Conservation (phyloP, 78 protist species). For the Dictyostelium firmibasis region DNA sequence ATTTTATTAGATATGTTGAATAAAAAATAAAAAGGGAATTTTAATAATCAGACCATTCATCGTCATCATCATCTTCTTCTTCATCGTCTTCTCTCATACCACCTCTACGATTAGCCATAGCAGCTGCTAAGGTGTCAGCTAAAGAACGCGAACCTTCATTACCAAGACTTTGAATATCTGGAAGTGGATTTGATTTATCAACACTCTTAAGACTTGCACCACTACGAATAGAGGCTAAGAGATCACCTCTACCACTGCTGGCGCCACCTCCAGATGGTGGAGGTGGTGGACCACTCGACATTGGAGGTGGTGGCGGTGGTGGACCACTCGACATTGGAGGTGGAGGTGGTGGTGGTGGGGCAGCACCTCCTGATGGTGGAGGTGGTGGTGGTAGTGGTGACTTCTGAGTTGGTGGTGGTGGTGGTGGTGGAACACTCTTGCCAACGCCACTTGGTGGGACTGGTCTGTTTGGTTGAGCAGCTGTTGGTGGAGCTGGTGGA, state of each 20-base stretch:
- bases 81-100: conserved; percentile 75
- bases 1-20: background rate
- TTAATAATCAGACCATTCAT: conserved; percentile 70
- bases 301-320: conserved; percentile 76
- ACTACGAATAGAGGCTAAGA: conserved; percentile 60
- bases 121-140: conserved; percentile 69
- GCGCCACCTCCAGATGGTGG: conserved; percentile 58
- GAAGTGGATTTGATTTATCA: conserved; percentile 34
- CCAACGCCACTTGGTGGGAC: too few species aligned
- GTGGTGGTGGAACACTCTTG: conserved; percentile 64
- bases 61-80: conserved; percentile 82
- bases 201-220: conserved; percentile 63
- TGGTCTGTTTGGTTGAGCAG: background rate
- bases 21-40: background rate
- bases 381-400: conserved; percentile 44
- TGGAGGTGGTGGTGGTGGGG: conserved; percentile 75
- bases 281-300: conserved; percentile 66
- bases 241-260: conserved; percentile 52
- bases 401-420: background rate
- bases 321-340: conserved; percentile 34
- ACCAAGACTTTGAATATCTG: conserved; percentile 50
- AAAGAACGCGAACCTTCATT: conserved; percentile 72
- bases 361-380: background rate
- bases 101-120: conserved; percentile 79
- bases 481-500: conserved; percentile 57